phyloP scores from a whole-genome alignment of 352 stramenopile species.

The Albugo laibachii region DNA sequence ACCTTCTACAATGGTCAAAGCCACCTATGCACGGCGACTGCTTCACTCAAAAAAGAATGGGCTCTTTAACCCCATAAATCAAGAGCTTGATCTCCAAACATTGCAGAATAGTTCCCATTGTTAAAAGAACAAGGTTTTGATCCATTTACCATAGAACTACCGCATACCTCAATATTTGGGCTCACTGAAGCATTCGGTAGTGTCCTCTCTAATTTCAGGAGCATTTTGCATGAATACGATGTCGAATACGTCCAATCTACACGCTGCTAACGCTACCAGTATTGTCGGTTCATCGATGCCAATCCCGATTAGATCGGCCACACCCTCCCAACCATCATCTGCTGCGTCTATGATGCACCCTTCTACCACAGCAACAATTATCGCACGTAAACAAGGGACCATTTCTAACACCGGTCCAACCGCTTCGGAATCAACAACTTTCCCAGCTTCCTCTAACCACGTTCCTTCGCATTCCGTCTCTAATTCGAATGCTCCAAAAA shows the following conservation, averaged over 20 bases:
- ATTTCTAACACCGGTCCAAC: slow-evolving; percentile 7
- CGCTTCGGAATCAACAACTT: slow-evolving; percentile 5
- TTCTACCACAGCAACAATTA: slow-evolving; percentile 9
- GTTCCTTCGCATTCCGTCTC: neutral
- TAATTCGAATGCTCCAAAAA: neutral
- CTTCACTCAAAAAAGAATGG: too few species aligned
- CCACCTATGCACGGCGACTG: too few species aligned
- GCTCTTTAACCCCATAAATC: too few species aligned
- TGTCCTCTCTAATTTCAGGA: too few species aligned
- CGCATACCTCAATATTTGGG: too few species aligned
- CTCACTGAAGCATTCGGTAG: too few species aligned
- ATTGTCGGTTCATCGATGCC: slow-evolving; percentile 59
- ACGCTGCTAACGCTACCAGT: slow-evolving; percentile 61
- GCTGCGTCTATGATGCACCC: slow-evolving; percentile 14
- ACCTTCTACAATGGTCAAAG: too few species aligned
- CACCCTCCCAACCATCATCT: slow-evolving; percentile 10
- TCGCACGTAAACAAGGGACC: slow-evolving; percentile 36
- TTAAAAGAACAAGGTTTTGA: too few species aligned
- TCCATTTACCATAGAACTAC: too few species aligned
- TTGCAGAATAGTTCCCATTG: too few species aligned
- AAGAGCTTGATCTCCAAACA: too few species aligned
- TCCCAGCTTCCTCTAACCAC: neutral
- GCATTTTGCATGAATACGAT: slow-evolving; percentile 12
- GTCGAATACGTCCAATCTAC: slow-evolving; percentile 43
- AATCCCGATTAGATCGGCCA: slow-evolving; percentile 31